Conservation (phyloP, 202 grass and related monocot species). For the Zizania palustris region DNA sequence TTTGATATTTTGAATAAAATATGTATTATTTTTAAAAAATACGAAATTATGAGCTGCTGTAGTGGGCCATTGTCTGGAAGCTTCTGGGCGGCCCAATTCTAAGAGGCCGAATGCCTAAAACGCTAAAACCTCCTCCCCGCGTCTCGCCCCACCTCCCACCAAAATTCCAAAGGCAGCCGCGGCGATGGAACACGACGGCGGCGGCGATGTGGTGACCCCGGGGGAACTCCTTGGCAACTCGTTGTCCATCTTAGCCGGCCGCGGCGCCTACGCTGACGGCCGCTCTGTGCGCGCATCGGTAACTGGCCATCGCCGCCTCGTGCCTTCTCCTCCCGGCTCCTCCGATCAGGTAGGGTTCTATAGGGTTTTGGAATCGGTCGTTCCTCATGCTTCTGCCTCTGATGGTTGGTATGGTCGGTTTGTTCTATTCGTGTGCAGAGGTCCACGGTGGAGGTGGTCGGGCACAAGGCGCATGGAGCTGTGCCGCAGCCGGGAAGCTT, state of each 20-base stretch:
- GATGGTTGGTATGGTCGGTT: background rate
- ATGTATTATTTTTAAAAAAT: too few relatives aligned
- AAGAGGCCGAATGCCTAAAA: too few relatives aligned
- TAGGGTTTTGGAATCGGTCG: background rate
- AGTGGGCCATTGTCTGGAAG: too few relatives aligned
- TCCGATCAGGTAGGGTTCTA: conserved; percentile 51
- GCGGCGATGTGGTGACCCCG: conserved; percentile 62
- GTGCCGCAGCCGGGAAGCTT: conserved; percentile 83
- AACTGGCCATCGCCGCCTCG: conserved; percentile 62
- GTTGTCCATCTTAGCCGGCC: conserved; percentile 50
- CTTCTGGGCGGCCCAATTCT: too few relatives aligned
- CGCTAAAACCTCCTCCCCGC: background rate
- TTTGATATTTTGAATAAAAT: too few relatives aligned
- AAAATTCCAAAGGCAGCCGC: conserved; percentile 52
- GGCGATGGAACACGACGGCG: conserved; percentile 59
- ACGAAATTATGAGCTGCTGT: too few relatives aligned
- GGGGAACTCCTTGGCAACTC: conserved; percentile 70
- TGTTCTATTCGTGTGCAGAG: conserved; percentile 54
- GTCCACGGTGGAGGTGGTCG: conserved; percentile 79
- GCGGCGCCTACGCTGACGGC: conserved; percentile 77
- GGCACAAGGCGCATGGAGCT: conserved; percentile 82
- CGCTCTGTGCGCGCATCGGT: conserved; percentile 72
- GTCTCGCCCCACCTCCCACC: background rate
- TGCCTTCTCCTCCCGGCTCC: conserved; percentile 56
- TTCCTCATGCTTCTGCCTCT: background rate